Evolutionary conservation across 495 filamentous ascomycete genomes (phyloP), one percentile per base, ranked within the genome.

Genomic region (Talaromyces trachyspermus): DNA sequence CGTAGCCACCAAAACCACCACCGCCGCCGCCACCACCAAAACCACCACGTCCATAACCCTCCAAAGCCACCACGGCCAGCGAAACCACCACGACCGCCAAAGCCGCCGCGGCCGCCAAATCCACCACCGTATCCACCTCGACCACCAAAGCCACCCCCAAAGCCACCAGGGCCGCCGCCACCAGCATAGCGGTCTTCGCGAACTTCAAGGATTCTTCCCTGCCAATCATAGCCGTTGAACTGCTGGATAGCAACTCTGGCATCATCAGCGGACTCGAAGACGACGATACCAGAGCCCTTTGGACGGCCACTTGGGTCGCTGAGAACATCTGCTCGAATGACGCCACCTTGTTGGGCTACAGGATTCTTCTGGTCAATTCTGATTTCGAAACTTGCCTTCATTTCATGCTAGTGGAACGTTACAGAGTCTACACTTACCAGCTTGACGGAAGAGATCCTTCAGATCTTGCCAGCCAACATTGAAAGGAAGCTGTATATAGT

Each of bases 151-250:
- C 74, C 65, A 40, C 69, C 57, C 27, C 70, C 66, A 30, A 66
- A 65, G 26, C 62, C 68, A 42, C 75, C 76, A 7, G n/a, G n/a
- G n/a, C 64, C 60, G 24, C 75, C 75, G 19, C 80, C 63, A 48
- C 80, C 82, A 29, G 94, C 94, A 62, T 90, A 98, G 29, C 94
- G 84, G 65, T 98, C 92, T 62, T 97, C 94, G 51, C 94, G 89
- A 42, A 98, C 92, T 62, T 97, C 94, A 27, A 98, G 75, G 46
- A 81, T 64, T 50, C 92, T 86, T 15, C 92, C 92, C 64, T 98
- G 91, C 92, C 92, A 98, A 41, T 98, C 92, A 63, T 95, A 96
- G 48, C 91, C 91, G 61, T 98, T 97, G 73, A 96, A 97, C 61
- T 95, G 90, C 45, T 84, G 76, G 56, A 98, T 98, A 27, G 92